phyloP scores from a whole-genome alignment of 768 basidiomycete species.

The Rhizopogon vinicolor region DNA sequence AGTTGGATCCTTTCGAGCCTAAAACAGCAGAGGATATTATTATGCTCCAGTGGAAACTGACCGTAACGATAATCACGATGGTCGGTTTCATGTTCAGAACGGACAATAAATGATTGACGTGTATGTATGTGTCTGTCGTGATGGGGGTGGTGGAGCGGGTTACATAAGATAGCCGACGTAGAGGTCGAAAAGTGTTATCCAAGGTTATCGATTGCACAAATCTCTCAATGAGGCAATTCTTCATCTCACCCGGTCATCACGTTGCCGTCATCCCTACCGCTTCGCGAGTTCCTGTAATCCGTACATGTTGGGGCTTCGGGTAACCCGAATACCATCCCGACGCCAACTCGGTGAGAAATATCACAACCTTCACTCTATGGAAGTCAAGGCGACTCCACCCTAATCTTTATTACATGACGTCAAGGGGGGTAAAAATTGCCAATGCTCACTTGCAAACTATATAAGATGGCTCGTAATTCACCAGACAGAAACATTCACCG shows the following conservation, averaged over 20 bases:
- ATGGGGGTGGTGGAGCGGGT: not conserved
- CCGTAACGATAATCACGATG: not conserved
- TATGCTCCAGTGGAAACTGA: not conserved
- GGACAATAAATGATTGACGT: not conserved
- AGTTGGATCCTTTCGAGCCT: no score
- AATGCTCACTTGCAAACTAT: slow-evolving; percentile 7
- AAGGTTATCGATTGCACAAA: not conserved
- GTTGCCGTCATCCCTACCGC: not conserved
- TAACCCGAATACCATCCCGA: no score
- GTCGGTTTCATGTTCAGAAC: not conserved
- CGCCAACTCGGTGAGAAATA: not conserved
- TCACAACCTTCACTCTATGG: not conserved
- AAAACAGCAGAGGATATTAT: not conserved
- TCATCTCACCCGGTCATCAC: not conserved
- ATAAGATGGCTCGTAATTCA: slow-evolving; percentile 8
- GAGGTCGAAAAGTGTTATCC: not conserved
- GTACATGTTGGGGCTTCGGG: not conserved
- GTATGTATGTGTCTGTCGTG: not conserved
- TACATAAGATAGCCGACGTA: no score
- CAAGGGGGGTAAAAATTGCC: not conserved
- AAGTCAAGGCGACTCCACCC: slow-evolving; percentile 5
- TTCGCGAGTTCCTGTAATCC: not conserved
- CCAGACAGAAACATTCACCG: not conserved
- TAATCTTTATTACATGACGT: slow-evolving; percentile 16
- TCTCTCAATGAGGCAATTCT: slow-evolving; percentile 7